Conservation (phyloP, 1,139 yeast genomes). For the Taphrina sp. region DNA sequence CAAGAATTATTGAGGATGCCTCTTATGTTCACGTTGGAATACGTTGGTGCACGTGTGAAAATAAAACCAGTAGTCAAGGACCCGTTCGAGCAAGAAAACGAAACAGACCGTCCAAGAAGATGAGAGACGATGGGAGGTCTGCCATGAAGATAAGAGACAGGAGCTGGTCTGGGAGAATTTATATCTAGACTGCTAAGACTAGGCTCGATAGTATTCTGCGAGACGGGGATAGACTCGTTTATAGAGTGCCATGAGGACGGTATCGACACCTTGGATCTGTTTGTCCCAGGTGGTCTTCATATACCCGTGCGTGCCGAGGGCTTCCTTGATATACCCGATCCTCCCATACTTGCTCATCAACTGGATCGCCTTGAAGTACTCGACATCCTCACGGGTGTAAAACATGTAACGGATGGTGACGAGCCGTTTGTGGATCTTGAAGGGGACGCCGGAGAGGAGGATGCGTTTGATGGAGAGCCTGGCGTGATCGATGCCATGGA, state of each 20-base stretch:
- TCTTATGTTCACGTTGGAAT: too few species aligned
- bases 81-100: too few species aligned
- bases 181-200: too few species aligned
- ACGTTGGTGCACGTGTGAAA: too few species aligned
- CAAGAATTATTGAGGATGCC: too few species aligned
- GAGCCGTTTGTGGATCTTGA: conserved; percentile 87
- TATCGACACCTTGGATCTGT: conserved; percentile 84
- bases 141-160: too few species aligned
- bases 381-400: conserved; percentile 85
- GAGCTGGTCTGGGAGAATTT: too few species aligned
- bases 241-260: conserved; percentile 89
- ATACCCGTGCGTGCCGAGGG: conserved; percentile 97
- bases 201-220: conserved; percentile 14
- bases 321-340: conserved; percentile 78
- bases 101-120: too few species aligned
- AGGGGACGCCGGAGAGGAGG: conserved; percentile 88
- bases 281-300: conserved; percentile 95
- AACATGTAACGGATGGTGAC: conserved; percentile 97
- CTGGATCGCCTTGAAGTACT: conserved; percentile 88
- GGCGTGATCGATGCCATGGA: conserved; percentile 79
- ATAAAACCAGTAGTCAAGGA: too few species aligned
- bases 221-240: conserved; percentile 62
- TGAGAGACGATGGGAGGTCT: too few species aligned
- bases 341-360: conserved; percentile 89
- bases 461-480: conserved; percentile 85